Base-by-base conservation (phyloP, 176 grass and related monocot genomes). In the Carex parvula region DNA sequence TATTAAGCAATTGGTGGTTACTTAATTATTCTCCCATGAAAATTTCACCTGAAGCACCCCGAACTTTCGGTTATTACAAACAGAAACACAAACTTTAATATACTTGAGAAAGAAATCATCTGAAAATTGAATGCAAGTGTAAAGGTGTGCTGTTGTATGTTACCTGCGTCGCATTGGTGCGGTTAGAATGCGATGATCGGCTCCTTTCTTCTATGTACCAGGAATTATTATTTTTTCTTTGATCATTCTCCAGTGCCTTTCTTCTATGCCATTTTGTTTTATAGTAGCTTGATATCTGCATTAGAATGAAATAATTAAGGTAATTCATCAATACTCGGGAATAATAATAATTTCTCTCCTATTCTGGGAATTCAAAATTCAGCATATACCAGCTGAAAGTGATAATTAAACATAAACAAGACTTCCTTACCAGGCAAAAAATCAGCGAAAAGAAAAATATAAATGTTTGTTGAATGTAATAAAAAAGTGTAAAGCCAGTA, bases 211-310 rank as follows among this genome's bases (percentile, higher is more conserved):
- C 39, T 77, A 2, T 30, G 72, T 77, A 32, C 50, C 72, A 77
- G 72, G 21, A 56, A 77, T 22, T 17, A 32, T 77, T 54, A 77
- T 30, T 8, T 32, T 77, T 14, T 53, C 11, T 46, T 68, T 50
- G 80, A 53, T 67, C 63, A 65, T 82, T 42, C 15, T 21, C 80
- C 41, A 5, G 42, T 82, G 21, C 62, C 63, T 54, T 82, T 82
- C 61, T 82, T 82, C 80, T 53, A 53, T 82, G 80, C 41, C 60
- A 20, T 24, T 65, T 82, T 65, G 41, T 82, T 82, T 67, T 52
- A 30, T 82, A 82, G 63, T 67, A 82, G 61, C 61, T 64, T 67
- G 57, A 50, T 66, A 82, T 82, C 80, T 82, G 60, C 80, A 82
- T 82, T 64, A 17, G 12, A 24, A 13, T 22, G 16, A 17, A 65